Evolutionary conservation across 2,329 filamentous ascomycete genomes (phyloP), one percentile per base, ranked within the genome.

Genomic region (Trichothecium sympodiale): DNA sequence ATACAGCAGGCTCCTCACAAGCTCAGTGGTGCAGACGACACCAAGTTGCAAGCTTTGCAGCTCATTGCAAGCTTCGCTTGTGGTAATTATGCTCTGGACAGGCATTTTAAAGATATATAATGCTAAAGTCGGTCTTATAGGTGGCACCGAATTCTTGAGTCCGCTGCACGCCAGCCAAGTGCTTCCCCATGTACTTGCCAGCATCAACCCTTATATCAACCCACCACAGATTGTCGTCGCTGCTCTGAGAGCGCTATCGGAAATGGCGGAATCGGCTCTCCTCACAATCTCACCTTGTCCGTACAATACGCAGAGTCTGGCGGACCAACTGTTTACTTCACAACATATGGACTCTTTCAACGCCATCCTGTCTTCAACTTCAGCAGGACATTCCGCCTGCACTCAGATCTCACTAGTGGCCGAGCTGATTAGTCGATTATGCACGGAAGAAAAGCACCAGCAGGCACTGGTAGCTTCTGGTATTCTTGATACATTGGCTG

Each of bases 11-110:
- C 59, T 10, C 58, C 57, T 8, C 51, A 50, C 25, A 44, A 54
- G 4, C 53, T 77, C 44, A 68, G 66, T 3, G 72, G 78, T 9
- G 76, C 83, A 40, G 80, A 88, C 38, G 69, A 74, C 31, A 68
- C 80, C 33, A 74, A 77, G 45, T 64, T 91, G 38, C 84, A 94
- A 54, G 81, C 83, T n/a, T 72, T 88, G 28, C 77, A 93, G 43
- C 71, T 95, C n/a, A 64, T 94, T 26, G 80, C 81, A 32, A 91
- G 84, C 55, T 74, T 96, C 51, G 84, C 86, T 38, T 80, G 83
- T 60, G 87, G 88, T 87, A 68, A 49, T 67, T 46, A 15, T 35
- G 18, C 28, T 29, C n/a, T 16, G 5, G 28, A 16, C 7, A 16
- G 6, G 28, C 13, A 6, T 7, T 7, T 6, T 29, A 13, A 15